phyloP scores from a whole-genome alignment of 768 basidiomycete genomes.

The Rhizopogon vinicolor region DNA sequence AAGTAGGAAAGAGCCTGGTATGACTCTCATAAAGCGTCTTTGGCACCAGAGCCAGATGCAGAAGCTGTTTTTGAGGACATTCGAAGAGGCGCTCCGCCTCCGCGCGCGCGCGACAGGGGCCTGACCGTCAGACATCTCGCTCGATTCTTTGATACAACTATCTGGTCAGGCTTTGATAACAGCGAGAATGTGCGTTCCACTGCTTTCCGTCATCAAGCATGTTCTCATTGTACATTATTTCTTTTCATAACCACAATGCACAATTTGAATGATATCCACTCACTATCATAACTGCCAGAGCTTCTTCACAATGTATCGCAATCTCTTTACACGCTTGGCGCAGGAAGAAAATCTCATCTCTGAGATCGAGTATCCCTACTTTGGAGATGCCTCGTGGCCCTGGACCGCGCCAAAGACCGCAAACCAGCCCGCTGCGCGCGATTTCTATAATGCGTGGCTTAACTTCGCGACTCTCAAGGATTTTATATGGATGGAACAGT shows the following conservation, averaged over 20 bases:
- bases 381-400: constrained; percentile 74
- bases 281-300: constrained; percentile 42
- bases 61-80: constrained; percentile 85
- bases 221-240: neutral
- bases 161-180: constrained; percentile 67
- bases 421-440: constrained; percentile 47
- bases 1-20: constrained; percentile 98
- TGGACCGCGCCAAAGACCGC: constrained; percentile 53
- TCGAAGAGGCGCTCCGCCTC: constrained; percentile 56
- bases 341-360: constrained; percentile 62
- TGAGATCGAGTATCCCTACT: constrained; percentile 64
- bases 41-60: constrained; percentile 79
- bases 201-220: neutral
- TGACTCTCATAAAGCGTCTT: constrained; percentile 83
- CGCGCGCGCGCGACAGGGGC: constrained; percentile 61
- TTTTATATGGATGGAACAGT: constrained; percentile 84
- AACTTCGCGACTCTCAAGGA: constrained; percentile 86
- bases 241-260: constrained; percentile 1
- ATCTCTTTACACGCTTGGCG: constrained; percentile 78
- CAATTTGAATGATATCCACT: neutral
- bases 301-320: constrained; percentile 86
- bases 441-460: constrained; percentile 84
- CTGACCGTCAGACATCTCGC: constrained; percentile 77
- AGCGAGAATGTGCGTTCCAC: constrained; percentile 44
- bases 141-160: constrained; percentile 74